Conservation (phyloP, 1,139 yeast species). For the Debaryomycetaceae sp. region DNA sequence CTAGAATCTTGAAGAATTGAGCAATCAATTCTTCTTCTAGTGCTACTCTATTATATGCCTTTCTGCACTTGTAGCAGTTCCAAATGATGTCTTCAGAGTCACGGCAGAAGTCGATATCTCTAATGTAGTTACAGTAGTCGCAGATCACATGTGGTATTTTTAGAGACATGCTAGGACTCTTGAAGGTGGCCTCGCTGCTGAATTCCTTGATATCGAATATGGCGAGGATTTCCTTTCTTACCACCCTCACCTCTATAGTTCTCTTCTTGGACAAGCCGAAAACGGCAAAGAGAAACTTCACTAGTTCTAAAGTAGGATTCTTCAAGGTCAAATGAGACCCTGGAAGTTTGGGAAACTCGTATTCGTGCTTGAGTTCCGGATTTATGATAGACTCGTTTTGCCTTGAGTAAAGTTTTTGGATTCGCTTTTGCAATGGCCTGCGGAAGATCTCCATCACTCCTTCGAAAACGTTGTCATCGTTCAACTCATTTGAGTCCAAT, state of each 20-base stretch:
- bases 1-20: slow-evolving; percentile 52
- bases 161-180: slow-evolving; percentile 71
- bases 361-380: slow-evolving; percentile 61
- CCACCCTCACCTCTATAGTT: slow-evolving; percentile 66
- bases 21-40: slow-evolving; percentile 78
- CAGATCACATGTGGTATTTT: slow-evolving; percentile 69
- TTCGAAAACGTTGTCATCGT: slow-evolving; percentile 31
- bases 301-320: slow-evolving; percentile 78
- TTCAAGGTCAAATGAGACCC: slow-evolving; percentile 61
- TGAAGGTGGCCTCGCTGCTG: slow-evolving; percentile 70
- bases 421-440: slow-evolving; percentile 61
- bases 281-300: slow-evolving; percentile 72
- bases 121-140: slow-evolving; percentile 69
- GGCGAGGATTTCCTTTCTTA: slow-evolving; percentile 70
- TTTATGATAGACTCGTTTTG: slow-evolving; percentile 74
- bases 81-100: slow-evolving; percentile 53
- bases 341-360: slow-evolving; percentile 67
- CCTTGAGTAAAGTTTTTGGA: slow-evolving; percentile 59
- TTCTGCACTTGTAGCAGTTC: slow-evolving; percentile 68
- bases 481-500: slow-evolving; percentile 26
- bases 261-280: slow-evolving; percentile 63
- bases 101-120: slow-evolving; percentile 81
- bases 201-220: slow-evolving; percentile 83
- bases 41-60: slow-evolving; percentile 59
- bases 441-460: slow-evolving; percentile 53